These are phyloP conservation scores for Globisporangium parvum DNA, from an alignment of 352 stramenopile genomes.

Conservation along the genomic window DNA sequence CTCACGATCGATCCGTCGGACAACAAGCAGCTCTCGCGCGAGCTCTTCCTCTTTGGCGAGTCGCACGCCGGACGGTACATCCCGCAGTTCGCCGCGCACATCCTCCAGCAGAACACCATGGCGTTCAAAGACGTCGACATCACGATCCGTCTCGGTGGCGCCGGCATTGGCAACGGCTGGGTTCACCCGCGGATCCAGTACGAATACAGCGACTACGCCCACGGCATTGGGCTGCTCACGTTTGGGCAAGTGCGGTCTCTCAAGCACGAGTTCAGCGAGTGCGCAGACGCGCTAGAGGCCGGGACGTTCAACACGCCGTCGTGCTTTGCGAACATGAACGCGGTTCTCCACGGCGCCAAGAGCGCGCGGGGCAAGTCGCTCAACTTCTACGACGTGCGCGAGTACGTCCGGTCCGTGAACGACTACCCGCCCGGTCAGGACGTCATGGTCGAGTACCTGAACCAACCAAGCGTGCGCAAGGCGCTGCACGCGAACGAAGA, in stretches of 20 bases:
- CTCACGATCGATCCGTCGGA: constrained; percentile 35
- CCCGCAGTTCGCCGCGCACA: constrained; percentile 92
- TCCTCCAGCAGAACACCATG: constrained; percentile 83
- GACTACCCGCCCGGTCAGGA: constrained; percentile 88
- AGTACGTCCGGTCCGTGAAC: constrained; percentile 52
- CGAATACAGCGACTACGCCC: constrained; percentile 91
- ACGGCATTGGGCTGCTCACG: constrained; percentile 89
- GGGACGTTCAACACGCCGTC: constrained; percentile 62
- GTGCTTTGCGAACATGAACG: constrained; percentile 92
- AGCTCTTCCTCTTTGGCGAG: constrained; percentile 95
- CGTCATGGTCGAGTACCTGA: constrained; percentile 87
- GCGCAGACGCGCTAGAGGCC: constrained; percentile 59
- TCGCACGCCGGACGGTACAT: constrained; percentile 97
- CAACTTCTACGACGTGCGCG: constrained; percentile 92
- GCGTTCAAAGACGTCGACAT: constrained; percentile 14
- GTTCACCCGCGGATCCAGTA: constrained; percentile 95
- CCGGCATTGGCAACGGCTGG: constrained; percentile 98
- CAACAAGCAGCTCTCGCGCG: constrained; percentile 39
- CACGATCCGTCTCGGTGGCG: constrained; percentile 70
- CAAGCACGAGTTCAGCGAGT: constrained; percentile 58
- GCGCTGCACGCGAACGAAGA: constrained; percentile 89
- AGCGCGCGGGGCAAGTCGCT: constrained; percentile 47
- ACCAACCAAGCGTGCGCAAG: constrained; percentile 76
- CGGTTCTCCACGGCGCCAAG: constrained; percentile 71
- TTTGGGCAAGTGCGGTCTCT: constrained; percentile 67